These are phyloP conservation scores for Tolypocladium amazonense DNA, from an alignment of 2,329 filamentous ascomycete genomes.

Conservation along the genomic window DNA sequence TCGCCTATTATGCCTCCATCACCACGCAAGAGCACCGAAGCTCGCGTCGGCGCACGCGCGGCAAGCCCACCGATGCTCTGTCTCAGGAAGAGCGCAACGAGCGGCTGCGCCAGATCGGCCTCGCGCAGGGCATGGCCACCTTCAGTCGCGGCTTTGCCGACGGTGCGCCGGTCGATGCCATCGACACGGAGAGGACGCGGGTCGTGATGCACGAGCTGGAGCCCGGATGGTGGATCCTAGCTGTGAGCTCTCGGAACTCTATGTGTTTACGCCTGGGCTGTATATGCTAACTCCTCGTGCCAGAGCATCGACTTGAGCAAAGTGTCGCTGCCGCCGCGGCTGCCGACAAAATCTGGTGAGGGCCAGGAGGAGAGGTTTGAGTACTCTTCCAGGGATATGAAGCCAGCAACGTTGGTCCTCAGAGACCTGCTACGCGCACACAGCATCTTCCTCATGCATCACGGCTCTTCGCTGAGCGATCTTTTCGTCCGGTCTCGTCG, in stretches of 20 bases:
- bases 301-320: conserved; percentile 64
- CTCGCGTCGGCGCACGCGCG: conserved; percentile 30
- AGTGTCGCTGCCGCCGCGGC: conserved; percentile 47
- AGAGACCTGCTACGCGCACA: conserved; percentile 78
- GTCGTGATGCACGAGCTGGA: conserved; percentile 83
- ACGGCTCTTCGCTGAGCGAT: conserved; percentile 61
- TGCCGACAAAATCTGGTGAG: conserved; percentile 29
- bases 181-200: conserved; percentile 84
- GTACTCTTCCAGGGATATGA: conserved; percentile 85
- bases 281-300: background rate
- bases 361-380: conserved; percentile 44
- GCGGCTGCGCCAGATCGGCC: conserved; percentile 80
- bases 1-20: conserved; percentile 82
- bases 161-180: conserved; percentile 64
- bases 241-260: conserved; percentile 45
- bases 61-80: conserved; percentile 30
- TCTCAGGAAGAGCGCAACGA: conserved; percentile 67
- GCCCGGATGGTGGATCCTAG: conserved; percentile 88
- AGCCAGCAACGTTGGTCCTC: conserved; percentile 66
- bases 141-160: conserved; percentile 84
- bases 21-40: conserved; percentile 28
- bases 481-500: conserved; percentile 56
- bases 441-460: conserved; percentile 76
- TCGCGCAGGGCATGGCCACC: conserved; percentile 92
- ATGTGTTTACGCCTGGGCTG: background rate